Evolutionary conservation across 352 stramenopile genomes (phyloP).

Genomic region (Thraustochytrium striatum): DNA sequence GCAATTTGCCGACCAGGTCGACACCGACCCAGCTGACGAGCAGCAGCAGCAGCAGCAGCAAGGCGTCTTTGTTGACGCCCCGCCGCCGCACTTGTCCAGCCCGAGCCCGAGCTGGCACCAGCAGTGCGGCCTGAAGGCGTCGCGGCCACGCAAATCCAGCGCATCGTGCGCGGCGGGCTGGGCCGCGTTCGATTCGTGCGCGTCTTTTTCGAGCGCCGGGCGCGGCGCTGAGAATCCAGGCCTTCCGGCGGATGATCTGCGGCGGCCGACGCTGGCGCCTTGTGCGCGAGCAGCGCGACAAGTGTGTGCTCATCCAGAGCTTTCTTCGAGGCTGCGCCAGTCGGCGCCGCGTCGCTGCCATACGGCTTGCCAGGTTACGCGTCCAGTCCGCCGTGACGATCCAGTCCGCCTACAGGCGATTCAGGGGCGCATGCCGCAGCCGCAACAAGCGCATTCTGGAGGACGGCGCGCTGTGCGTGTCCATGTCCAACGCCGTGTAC

Average conservation of each 20-base stretch:
- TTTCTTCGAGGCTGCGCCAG: not conserved
- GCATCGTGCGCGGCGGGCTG: constrained; percentile 66
- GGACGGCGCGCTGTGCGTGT: constrained; percentile 52
- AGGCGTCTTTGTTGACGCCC: not conserved
- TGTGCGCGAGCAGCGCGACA: constrained; percentile 49
- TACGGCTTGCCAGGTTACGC: not conserved
- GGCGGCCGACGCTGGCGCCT: constrained; percentile 49
- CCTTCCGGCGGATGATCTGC: constrained; percentile 52
- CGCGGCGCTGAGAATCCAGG: constrained; percentile 71
- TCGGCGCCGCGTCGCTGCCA: constrained; percentile 8
- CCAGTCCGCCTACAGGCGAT: constrained; percentile 60
- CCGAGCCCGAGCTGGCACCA: not conserved
- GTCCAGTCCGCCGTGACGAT: not conserved
- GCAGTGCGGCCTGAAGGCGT: constrained; percentile 19
- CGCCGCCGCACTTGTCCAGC: not conserved
- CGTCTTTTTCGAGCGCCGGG: constrained; percentile 67
- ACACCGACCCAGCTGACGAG: not conserved
- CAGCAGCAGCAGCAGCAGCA: not conserved
- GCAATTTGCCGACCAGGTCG: constrained; percentile 23
- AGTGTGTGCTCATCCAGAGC: constrained; percentile 58
- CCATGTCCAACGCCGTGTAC: constrained; percentile 51
- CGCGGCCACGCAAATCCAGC: constrained; percentile 68
- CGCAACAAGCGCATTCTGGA: constrained; percentile 58
- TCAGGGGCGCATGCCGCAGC: constrained; percentile 65
- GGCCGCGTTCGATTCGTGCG: constrained; percentile 61